Conservation (phyloP, 1,284 basidiomycete genomes). For the Gymnopus androsaceus region DNA sequence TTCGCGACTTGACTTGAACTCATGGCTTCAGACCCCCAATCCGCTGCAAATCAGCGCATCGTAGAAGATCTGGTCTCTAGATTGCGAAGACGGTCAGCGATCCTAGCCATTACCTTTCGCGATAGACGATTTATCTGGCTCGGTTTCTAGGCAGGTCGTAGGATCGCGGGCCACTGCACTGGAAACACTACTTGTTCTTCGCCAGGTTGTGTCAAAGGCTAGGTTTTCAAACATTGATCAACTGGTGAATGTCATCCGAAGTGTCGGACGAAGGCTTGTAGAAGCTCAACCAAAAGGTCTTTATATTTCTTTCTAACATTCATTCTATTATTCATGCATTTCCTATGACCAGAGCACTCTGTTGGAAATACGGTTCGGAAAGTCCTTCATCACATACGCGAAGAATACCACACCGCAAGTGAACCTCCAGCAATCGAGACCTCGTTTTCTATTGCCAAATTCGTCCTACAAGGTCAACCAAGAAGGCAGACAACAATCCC, state of each 20-base stretch:
- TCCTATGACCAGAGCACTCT: conserved; percentile 72
- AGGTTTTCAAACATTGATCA: conserved; percentile 88
- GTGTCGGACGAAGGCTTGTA: conserved; percentile 78
- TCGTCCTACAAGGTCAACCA: conserved; percentile 75
- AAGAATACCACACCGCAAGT: conserved; percentile 83
- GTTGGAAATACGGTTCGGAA: conserved; percentile 93
- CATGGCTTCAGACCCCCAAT: conserved; percentile 18
- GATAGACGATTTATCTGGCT: background rate
- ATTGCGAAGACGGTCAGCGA: conserved; percentile 18
- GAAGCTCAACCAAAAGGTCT: conserved; percentile 93
- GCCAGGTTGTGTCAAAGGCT: conserved; percentile 87
- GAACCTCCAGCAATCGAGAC: conserved; percentile 44
- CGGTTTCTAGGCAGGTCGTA: conserved; percentile 71
- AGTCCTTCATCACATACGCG: conserved; percentile 88
- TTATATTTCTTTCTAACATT: conserved; percentile 14
- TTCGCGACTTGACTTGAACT: no score
- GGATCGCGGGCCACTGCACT: conserved; percentile 87
- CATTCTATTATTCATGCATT: conserved; percentile 11
- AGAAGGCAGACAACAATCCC: conserved; percentile 53
- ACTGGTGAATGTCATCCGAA: conserved; percentile 78
- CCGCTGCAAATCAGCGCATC: conserved; percentile 18
- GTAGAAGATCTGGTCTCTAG: conserved; percentile 19
- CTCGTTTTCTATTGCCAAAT: conserved; percentile 74
- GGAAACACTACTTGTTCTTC: conserved; percentile 85
- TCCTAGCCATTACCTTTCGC: background rate